These are phyloP conservation scores for Lonicera japonica DNA, from an alignment of 129 eudicot species.

Conservation along the genomic window DNA sequence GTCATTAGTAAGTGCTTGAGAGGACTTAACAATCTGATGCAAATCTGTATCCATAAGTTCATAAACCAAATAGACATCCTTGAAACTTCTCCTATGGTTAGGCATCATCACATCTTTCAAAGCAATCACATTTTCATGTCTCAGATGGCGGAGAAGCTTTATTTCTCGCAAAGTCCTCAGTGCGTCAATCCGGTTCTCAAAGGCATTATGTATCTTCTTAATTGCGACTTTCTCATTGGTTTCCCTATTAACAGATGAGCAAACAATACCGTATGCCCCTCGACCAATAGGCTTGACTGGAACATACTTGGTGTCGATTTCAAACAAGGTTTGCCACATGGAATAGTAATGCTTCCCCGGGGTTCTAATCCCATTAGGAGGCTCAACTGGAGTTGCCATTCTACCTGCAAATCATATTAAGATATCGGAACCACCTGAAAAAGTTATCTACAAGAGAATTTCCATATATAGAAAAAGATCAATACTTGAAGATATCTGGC, in stretches of 20 bases:
- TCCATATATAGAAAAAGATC: neutral
- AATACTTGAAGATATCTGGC: too few species aligned
- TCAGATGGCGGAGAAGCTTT: slow-evolving; percentile 64
- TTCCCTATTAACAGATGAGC: slow-evolving; percentile 68
- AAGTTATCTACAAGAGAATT: neutral
- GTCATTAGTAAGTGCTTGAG: slow-evolving; percentile 66
- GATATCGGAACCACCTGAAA: neutral
- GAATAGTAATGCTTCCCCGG: slow-evolving; percentile 73
- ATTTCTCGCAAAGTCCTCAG: slow-evolving; percentile 70
- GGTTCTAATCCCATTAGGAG: slow-evolving; percentile 57
- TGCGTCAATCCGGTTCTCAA: slow-evolving; percentile 71
- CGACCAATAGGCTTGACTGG: slow-evolving; percentile 70
- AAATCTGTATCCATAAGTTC: slow-evolving; percentile 78
- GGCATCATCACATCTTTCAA: slow-evolving; percentile 81
- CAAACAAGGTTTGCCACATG: slow-evolving; percentile 79
- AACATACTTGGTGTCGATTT: slow-evolving; percentile 72
- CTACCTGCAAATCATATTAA: slow-evolving; percentile 7
- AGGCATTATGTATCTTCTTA: slow-evolving; percentile 64
- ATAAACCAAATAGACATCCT: slow-evolving; percentile 74
- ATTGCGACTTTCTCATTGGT: slow-evolving; percentile 82
- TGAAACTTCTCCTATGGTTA: slow-evolving; percentile 53
- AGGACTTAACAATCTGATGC: slow-evolving; percentile 69
- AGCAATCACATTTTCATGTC: slow-evolving; percentile 70
- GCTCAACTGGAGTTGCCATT: slow-evolving; percentile 86
- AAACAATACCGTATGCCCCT: slow-evolving; percentile 75